Evolutionary conservation across 1,284 basidiomycete species (phyloP).

Genomic region (Malassezia globosa): DNA sequence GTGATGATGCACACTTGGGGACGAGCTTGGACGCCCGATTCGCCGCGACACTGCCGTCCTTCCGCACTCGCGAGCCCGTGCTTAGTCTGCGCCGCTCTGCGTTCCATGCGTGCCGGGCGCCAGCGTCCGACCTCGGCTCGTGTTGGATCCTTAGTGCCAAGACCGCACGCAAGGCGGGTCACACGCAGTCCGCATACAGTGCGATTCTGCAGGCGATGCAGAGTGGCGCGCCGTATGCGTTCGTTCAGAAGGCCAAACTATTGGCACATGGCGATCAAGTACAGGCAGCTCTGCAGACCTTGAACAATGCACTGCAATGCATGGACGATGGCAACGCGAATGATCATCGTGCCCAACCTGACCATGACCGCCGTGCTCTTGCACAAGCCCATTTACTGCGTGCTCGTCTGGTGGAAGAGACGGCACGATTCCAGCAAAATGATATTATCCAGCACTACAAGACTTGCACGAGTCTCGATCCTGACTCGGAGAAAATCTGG

Average conservation of each 20-base stretch:
- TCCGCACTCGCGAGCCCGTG: slow-evolving; percentile 79
- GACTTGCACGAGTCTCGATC: slow-evolving; percentile 50
- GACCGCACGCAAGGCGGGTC: slow-evolving; percentile 85
- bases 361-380: slow-evolving; percentile 16
- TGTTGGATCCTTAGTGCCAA: slow-evolving; percentile 83
- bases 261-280: slow-evolving; percentile 69
- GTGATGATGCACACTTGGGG: slow-evolving; percentile 12
- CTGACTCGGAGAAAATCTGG: slow-evolving; percentile 52
- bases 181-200: slow-evolving; percentile 93
- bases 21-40: slow-evolving; percentile 57
- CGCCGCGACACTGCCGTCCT: slow-evolving; percentile 72
- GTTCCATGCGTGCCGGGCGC: slow-evolving; percentile 55
- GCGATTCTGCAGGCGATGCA: slow-evolving; percentile 83
- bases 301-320: slow-evolving; percentile 63
- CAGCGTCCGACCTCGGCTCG: slow-evolving; percentile 48
- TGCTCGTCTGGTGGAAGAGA: slow-evolving; percentile 85
- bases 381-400: slow-evolving; percentile 69
- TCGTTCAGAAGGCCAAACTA: slow-evolving; percentile 84
- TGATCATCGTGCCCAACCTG: slow-evolving; percentile 6
- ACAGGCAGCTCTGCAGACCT: slow-evolving; percentile 73
- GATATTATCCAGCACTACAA: slow-evolving; percentile 51
- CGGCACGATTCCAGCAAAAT: slow-evolving; percentile 64
- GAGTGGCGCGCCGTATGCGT: slow-evolving; percentile 64
- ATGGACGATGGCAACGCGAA: too few species aligned
- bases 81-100: slow-evolving; percentile 80